Evolutionary conservation across 2,329 filamentous ascomycete species (phyloP).

Genomic region (Albifimbria verrucaria): DNA sequence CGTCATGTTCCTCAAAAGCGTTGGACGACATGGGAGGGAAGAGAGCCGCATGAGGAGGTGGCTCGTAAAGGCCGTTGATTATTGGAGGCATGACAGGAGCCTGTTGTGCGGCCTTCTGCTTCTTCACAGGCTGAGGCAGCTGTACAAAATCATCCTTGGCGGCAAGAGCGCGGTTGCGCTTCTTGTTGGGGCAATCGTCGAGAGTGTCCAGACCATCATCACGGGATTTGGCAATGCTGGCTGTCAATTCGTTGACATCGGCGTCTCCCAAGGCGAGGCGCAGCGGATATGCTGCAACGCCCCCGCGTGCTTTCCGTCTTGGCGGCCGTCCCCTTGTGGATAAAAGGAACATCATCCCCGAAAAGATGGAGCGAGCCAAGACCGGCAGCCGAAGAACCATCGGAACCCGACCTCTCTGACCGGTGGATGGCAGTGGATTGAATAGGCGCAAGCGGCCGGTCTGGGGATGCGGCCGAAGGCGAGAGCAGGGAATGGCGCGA

Average conservation of each 20-base stretch:
- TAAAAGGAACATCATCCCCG: constrained; percentile 16
- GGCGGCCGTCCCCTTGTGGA: constrained; percentile 17
- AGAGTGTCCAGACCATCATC: constrained; percentile 38
- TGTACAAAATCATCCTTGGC: constrained; percentile 62
- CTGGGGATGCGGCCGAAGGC: constrained; percentile 39
- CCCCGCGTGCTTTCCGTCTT: constrained; percentile 20
- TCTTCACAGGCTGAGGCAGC: constrained; percentile 62
- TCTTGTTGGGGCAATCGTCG: constrained; percentile 51
- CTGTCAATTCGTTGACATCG: constrained; percentile 34
- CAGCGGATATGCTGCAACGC: constrained; percentile 30
- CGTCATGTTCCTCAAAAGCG: constrained; percentile 49
- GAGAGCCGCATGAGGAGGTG: constrained; percentile 57
- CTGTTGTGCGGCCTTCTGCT: constrained; percentile 57
- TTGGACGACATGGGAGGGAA: constrained; percentile 61
- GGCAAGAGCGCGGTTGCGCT: constrained; percentile 45
- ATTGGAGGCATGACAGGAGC: constrained; percentile 58
- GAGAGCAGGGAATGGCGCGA: constrained; percentile 48
- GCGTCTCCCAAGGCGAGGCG: constrained; percentile 38
- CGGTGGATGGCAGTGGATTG: constrained; percentile 46
- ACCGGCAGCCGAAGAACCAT: constrained; percentile 12
- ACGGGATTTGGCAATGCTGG: constrained; percentile 43
- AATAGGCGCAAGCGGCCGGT: constrained; percentile 48
- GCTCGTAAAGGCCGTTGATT: constrained; percentile 61
- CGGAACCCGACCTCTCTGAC: constrained; percentile 28
- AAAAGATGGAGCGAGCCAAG: constrained; percentile 13